Base-by-base conservation (phyloP, 78 protist genomes). In the Chrysochromulina parva region DNA sequence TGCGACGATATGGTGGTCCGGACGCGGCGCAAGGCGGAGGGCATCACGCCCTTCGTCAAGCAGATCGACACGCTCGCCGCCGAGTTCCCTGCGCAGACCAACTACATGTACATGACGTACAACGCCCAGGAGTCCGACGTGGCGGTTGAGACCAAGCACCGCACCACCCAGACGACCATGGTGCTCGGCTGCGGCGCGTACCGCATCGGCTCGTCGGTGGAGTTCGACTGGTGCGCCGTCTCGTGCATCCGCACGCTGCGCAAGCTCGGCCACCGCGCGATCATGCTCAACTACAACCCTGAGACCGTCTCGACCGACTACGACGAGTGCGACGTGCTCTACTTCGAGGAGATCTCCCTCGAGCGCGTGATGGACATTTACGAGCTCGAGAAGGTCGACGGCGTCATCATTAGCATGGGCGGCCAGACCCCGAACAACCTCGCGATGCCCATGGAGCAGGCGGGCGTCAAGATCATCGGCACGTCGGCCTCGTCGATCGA, bases 61-160 rank as follows among this genome's bases (percentile, higher is more conserved):
- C 99, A 98, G 92, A 97, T 98, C 67, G 99, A 97, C 94, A 97
- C 99, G 6, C 97, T 97, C 66, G 97, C 99, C 50, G 99, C 99
- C 38, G 99, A 98, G 94, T 98, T 94, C 89, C 99, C 99, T 47
- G 98, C 98, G 10, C 85, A 85, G 78, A 97, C 97, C 94, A 97
- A 97, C 94, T 98, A 98, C 95, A 94, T 98, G 65, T 98, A 97
- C 95, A 69, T 91, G 95, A 96, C 99, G 19, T 98, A 97, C 96
- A 94, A 94, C 92, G 99, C 93, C 86, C n/a, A 55, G 13, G 62
- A 66, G 66, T 13, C 94, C 88, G 99, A 98, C 91, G 62, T 14
- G 24, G 62, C 62, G 24, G 71, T 19, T 3, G 4, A 20, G 28
- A 65, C 16, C 9, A 65, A 65, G 14, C 9, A 9, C 10, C 71